These are phyloP conservation scores for Zygoascus meyerae DNA, from an alignment of 1,139 yeast species.

Conservation along the genomic window DNA sequence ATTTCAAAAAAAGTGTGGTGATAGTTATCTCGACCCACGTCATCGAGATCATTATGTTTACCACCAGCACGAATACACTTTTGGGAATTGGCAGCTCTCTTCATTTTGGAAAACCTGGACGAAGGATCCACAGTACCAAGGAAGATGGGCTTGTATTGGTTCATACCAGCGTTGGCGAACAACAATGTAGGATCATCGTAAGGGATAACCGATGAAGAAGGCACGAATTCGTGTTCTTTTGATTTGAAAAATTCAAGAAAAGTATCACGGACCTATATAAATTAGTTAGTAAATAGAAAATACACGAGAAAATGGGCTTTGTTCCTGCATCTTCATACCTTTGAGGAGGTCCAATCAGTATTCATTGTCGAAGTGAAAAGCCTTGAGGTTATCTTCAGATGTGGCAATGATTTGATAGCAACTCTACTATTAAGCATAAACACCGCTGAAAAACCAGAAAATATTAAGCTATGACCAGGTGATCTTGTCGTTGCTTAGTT, in stretches of 20 bases:
- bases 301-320: not conserved
- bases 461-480: too few species aligned
- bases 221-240: conserved; percentile 70
- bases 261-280: conserved; percentile 65
- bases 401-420: too few species aligned
- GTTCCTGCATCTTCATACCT: not conserved
- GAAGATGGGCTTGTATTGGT: conserved; percentile 95
- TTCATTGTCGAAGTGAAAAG: not conserved
- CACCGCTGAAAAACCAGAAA: too few species aligned
- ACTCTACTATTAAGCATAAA: too few species aligned
- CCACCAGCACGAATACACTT: conserved; percentile 99
- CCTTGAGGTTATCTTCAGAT: too few species aligned
- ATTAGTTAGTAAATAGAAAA: not conserved
- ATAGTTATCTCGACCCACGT: conserved; percentile 94
- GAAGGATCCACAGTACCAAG: conserved; percentile 95
- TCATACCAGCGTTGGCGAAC: conserved; percentile 98
- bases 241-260: conserved; percentile 73
- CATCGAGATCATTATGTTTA: conserved; percentile 96
- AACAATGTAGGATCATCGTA: conserved; percentile 95
- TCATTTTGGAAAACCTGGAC: conserved; percentile 74
- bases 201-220: conserved; percentile 93
- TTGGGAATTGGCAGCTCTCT: conserved; percentile 91
- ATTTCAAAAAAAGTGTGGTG: conserved; percentile 98
- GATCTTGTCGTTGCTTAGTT: too few species aligned
- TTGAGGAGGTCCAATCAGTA: conserved; percentile 10